phyloP scores from a whole-genome alignment of 345 rosid species.

The Murraya koenigii region DNA sequence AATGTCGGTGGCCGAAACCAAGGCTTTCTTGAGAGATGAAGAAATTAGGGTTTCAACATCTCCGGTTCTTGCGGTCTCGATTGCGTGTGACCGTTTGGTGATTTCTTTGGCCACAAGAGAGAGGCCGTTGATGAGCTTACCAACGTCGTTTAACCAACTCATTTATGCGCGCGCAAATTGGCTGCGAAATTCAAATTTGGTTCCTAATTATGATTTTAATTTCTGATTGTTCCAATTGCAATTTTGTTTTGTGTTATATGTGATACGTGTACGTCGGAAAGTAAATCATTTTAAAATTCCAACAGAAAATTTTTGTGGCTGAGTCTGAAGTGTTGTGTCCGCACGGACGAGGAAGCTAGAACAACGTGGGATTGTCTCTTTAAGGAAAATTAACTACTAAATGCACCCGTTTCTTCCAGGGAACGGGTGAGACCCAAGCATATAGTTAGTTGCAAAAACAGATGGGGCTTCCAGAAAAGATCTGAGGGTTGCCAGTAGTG shows the following conservation, averaged over 20 bases:
- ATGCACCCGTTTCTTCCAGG: not conserved
- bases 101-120: slow-evolving; percentile 77
- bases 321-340: not conserved
- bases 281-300: not conserved
- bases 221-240: not conserved
- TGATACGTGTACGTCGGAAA: not conserved
- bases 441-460: no score
- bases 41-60: slow-evolving; percentile 56
- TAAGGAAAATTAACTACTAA: not conserved
- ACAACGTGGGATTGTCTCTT: not conserved
- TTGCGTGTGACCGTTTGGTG: slow-evolving; percentile 47
- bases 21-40: slow-evolving; percentile 55
- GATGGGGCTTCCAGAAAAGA: no score
- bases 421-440: no score
- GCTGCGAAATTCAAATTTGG: slow-evolving; percentile 4
- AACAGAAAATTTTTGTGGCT: not conserved
- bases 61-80: slow-evolving; percentile 40
- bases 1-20: slow-evolving; percentile 74
- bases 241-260: not conserved
- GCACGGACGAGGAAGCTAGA: not conserved
- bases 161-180: slow-evolving; percentile 25
- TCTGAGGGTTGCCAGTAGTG: not conserved
- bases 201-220: slow-evolving; percentile 1
- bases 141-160: slow-evolving; percentile 56
- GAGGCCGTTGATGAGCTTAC: slow-evolving; percentile 63